Base-by-base conservation (phyloP, 1,284 basidiomycete species). In the Cryptococcus sp. region DNA sequence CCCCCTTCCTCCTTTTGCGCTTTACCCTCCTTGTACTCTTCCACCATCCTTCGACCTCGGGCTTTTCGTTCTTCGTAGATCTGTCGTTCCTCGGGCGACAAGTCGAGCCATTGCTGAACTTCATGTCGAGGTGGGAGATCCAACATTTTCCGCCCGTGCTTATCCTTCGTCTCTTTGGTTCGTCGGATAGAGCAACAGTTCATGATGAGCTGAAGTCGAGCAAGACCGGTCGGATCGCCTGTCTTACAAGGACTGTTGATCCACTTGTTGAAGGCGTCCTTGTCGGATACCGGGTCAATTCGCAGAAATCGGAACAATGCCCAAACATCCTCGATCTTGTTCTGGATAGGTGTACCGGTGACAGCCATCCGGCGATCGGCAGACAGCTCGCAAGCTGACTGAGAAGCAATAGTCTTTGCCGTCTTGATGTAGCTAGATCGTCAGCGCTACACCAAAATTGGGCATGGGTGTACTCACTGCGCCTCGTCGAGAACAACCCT, bases 331-430 rank as follows among this genome's bases (percentile, higher is more conserved):
- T 98, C 94, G 50, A 98, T 81, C 68, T 93, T 93, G 78, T 98
- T 99, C 75, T 98, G 95, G 37, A 99, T 90, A 0, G 95, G 95
- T 6, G 95, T 99, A 53, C 95, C 95, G 9, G 94, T 97, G 34
- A 98, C 78, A 65, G 90, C 95, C 38, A 97, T 77, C 19, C 95
- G 83, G 46, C 95, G 84, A 65, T 97, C 88, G 2, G 94, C 91
- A 68, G 87, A 81, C 39, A 99, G 80, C 66, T 95, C 92, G 74
- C 95, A 98, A 10, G 86, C 92, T 3, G 95, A 94, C 53, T 88
- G 84, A 59, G 91, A 91, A 45, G 87, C 93, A 47, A 97, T 89
- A 0, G 95, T 98, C 25, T 82, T 80, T 2, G 88, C 85, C 72
- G 97, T 94, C 74, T 98, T 98, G 76, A 99, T 98, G 54, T 84